Base-by-base conservation (phyloP, 768 basidiomycete genomes). In the Strobilomyces confusus region DNA sequence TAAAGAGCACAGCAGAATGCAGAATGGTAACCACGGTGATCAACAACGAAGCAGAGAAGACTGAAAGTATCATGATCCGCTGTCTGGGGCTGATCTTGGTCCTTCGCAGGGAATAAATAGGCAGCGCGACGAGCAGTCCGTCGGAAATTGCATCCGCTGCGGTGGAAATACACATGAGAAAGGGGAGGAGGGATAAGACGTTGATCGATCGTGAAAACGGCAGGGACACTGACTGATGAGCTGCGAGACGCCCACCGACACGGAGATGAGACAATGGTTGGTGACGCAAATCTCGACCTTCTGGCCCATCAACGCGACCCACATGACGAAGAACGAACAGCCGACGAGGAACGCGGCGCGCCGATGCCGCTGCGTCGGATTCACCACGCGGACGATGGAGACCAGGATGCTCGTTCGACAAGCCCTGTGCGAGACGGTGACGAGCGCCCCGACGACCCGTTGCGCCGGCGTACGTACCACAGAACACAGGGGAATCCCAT, bases 71-170 rank as follows among this genome's bases (percentile, higher is more conserved):
- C 58, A 63, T 40, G 37, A 63, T 59, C 12, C 54, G 66, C 22
- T 50, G 59, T 20, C 46, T 48, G 12, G 12, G 23, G 7, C 20
- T 49, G 1, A 67, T 54, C 42, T 23, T 48, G 7, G 48, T 46
- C 19, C 7, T 32, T 20, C 45, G 47, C 12, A 57, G 51, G 34
- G 61, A 32, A 30, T 51, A 55, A 3, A 69, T 9, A 2, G 66
- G 61, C 7, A 65, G 32, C 0, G 37, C 26, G 13, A 65, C 61
- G 45, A 68, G 61, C 33, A 17, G 3, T 9, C 3, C 1, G 36
- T 69, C 68, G 0, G 68, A 57, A 13, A 61, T 4, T 2, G 48
- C 38, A 32, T 68, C 59, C 42, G 61, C 66, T 69, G 46, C 6
- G 29, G 12, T 9, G 13, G 22, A 43, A 17, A 4, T 14, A 14